A percentile compares a stretch with the other conserved stretches of the same genome.
phyloP scores from a whole-genome alignment of 2,329 filamentous ascomycete genomes.

The Pseudocercospora fuligena region DNA sequence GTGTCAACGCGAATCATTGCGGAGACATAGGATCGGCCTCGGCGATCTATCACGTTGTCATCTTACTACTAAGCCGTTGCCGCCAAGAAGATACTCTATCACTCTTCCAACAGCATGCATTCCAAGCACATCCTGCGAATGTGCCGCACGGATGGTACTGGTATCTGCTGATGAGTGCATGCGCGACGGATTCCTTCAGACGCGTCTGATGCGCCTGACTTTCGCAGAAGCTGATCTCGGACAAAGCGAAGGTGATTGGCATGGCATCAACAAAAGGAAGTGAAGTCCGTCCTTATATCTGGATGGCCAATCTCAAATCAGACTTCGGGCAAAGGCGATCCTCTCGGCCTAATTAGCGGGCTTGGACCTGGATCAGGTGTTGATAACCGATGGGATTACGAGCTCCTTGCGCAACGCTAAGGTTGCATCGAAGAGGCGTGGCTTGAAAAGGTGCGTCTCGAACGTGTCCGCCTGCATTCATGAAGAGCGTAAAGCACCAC shows the following conservation, averaged over 20 bases:
- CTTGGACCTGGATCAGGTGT: background rate
- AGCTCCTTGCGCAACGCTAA: background rate
- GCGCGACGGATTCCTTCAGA: too few relatives aligned
- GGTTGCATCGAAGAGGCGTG: background rate
- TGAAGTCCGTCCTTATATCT: background rate
- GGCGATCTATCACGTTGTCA: background rate
- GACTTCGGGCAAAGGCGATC: conserved; percentile 1
- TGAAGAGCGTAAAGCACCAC: too few relatives aligned
- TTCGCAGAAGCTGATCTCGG: background rate
- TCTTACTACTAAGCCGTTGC: background rate
- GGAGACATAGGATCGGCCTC: background rate
- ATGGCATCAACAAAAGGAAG: background rate
- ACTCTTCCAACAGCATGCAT: background rate
- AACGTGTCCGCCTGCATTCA: background rate
- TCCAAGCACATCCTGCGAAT: background rate
- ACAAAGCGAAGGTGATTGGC: background rate
- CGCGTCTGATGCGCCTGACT: too few relatives aligned
- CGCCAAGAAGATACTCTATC: background rate
- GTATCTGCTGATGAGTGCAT: too few relatives aligned
- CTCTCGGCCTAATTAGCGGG: conserved; percentile 1
- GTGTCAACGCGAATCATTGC: background rate
- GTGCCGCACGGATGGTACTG: background rate
- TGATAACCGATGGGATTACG: background rate
- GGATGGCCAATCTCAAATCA: background rate
- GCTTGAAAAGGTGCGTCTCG: background rate